Evolutionary conservation across 2,329 filamentous ascomycete species (phyloP).

Genomic region (Beauveria rudraprayagi): DNA sequence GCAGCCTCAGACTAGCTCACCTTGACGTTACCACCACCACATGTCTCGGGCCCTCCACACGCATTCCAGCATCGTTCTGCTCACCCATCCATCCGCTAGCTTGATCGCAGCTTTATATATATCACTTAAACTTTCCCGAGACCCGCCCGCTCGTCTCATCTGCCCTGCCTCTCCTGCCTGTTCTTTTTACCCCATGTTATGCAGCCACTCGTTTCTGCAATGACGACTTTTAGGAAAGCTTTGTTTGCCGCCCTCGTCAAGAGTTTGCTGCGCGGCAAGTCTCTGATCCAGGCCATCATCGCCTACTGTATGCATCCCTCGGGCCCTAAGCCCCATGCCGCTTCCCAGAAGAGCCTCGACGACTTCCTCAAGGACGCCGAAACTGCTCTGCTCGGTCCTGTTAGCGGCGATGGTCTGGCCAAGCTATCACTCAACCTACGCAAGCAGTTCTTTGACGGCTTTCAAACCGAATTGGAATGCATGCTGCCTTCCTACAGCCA

Average conservation of each 20-base stretch:
- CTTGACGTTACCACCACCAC: slow-evolving; percentile 12
- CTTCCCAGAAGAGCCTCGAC: slow-evolving; percentile 26
- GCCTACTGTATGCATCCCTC: slow-evolving; percentile 43
- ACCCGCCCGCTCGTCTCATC: slow-evolving; percentile 11
- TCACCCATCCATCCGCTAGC: slow-evolving; percentile 11
- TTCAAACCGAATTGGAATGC: slow-evolving; percentile 44
- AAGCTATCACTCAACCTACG: slow-evolving; percentile 43
- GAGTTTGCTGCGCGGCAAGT: slow-evolving; percentile 51
- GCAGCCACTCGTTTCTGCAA: slow-evolving; percentile 47
- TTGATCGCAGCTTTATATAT: slow-evolving; percentile 16
- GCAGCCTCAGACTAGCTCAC: slow-evolving; percentile 5
- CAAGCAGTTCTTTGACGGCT: slow-evolving; percentile 44
- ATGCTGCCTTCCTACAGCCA: slow-evolving; percentile 63
- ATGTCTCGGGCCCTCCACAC: slow-evolving; percentile 13
- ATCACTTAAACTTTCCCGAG: slow-evolving; percentile 5
- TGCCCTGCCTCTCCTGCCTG: neutral
- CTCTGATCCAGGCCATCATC: slow-evolving; percentile 49
- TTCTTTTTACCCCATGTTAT: slow-evolving; percentile 26
- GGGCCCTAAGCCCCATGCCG: slow-evolving; percentile 22
- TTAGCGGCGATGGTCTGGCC: slow-evolving; percentile 36
- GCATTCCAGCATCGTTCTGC: slow-evolving; percentile 13
- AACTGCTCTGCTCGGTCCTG: slow-evolving; percentile 39
- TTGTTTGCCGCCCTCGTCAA: slow-evolving; percentile 47
- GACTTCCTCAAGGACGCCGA: slow-evolving; percentile 52
- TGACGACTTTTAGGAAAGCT: slow-evolving; percentile 48